These are phyloP conservation scores for Backusella morwellensis DNA, from an alignment of 192 early-diverging fungal species.

Conservation along the genomic window DNA sequence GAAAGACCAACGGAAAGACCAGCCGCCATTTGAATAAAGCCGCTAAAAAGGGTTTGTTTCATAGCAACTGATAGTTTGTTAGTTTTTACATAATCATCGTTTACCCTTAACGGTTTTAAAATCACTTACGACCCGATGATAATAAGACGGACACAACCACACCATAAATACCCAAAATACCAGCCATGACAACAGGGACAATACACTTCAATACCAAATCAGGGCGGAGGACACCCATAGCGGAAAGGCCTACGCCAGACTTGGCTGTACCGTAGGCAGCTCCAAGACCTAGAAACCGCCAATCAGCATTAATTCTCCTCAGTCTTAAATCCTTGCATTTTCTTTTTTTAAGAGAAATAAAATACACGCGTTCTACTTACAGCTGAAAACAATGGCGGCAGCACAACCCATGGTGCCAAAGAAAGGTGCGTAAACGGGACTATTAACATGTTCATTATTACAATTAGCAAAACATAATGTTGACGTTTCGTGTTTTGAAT, in stretches of 20 bases:
- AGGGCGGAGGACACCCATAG: constrained; percentile 92
- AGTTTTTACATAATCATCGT: neutral
- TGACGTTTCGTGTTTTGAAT: neutral
- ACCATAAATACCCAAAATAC: constrained; percentile 98
- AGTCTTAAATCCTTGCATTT: neutral
- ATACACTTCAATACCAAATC: constrained; percentile 86
- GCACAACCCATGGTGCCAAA: constrained; percentile 93
- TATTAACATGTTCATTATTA: neutral
- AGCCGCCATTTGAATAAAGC: constrained; percentile 91
- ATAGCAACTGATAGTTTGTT: constrained; percentile 28
- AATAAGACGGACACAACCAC: constrained; percentile 94
- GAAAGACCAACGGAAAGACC: constrained; percentile 90
- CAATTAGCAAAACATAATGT: neutral
- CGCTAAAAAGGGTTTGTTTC: constrained; percentile 57
- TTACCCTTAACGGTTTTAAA: neutral
- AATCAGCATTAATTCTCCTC: neutral
- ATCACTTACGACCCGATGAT: constrained; percentile 66
- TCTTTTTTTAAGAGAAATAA: neutral
- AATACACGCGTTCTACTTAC: constrained; percentile 49
- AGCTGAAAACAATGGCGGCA: constrained; percentile 87
- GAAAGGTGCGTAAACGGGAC: constrained; percentile 94
- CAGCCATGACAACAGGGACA: constrained; percentile 98
- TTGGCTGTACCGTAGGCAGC: constrained; percentile 99
- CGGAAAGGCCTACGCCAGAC: constrained; percentile 94
- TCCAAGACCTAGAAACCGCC: constrained; percentile 65